Evolutionary conservation across 192 early-diverging fungal species (phyloP).

Genomic region (Coemansia brasiliensis): DNA sequence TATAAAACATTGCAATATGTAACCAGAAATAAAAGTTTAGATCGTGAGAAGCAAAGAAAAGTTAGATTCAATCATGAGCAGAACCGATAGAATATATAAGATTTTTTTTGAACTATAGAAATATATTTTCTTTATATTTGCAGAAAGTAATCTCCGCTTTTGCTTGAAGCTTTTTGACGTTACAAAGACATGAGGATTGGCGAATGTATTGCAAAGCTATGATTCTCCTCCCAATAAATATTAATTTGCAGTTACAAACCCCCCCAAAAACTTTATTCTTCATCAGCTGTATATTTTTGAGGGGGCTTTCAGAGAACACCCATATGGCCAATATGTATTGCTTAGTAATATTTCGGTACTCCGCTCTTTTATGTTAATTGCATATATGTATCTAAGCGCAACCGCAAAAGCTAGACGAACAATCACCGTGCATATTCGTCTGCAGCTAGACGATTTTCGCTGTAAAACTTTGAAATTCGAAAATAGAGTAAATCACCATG

Average conservation of each 20-base stretch:
- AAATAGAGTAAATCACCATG: no score
- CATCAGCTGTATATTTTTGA: not conserved
- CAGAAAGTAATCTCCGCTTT: slow-evolving; percentile 2
- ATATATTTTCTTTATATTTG: not conserved
- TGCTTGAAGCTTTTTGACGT: not conserved
- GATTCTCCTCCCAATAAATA: no score
- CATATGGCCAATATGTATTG: not conserved
- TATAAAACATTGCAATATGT: not conserved
- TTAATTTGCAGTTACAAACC: no score
- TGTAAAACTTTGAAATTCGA: no score
- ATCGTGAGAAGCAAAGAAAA: not conserved
- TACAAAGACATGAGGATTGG: no score
- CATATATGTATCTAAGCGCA: no score
- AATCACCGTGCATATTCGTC: no score
- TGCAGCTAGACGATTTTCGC: no score
- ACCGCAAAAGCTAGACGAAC: no score
- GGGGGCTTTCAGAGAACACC: not conserved
- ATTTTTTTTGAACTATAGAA: no score
- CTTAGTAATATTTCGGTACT: slow-evolving; percentile 9
- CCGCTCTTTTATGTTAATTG: not conserved
- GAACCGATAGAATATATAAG: no score
- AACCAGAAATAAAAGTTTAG: not conserved
- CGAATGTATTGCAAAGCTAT: no score
- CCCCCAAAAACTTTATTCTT: slow-evolving; percentile 1
- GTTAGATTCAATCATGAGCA: not conserved